Evolutionary conservation across 2,329 filamentous ascomycete species (phyloP), one percentile per base, ranked within the genome.

Genomic region (Fusarium annulatum): DNA sequence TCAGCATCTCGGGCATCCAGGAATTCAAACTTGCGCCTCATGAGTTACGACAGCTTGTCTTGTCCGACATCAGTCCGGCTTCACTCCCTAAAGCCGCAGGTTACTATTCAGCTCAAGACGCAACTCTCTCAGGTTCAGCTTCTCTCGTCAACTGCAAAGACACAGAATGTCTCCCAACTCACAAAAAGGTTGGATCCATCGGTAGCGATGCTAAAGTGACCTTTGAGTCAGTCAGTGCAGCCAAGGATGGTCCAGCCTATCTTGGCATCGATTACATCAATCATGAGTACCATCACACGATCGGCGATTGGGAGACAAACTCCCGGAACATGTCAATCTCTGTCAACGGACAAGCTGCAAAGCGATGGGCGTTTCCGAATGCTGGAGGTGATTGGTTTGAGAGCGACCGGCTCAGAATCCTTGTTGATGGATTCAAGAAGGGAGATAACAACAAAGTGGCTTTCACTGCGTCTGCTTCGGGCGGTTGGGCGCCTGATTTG

Each of bases 381-480:
- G 84, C 85, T 2, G 87, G 86, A 0, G 80, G 82, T 4, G 83
- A 88, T 62, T 89, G 87, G 87, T 85, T 81, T 61, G 86, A 88
- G 78, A 83, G 82, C 0, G 85, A 84, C 3, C 82, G 84, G 0
- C 64, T 88, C 71, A 80, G 81, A 1, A 77, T 88, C 14, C 80
- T 86, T 67, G 78, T 86, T 1, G 82, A 84, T 36, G 86, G 85
- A 0, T 88, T 87, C 74, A 81, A 79, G 18, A 80, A 79, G 15
- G 85, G 85, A 0, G 69, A 71, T 1, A 78, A 79, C 18, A 85
- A 85, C 49, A 76, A 74, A 33, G 78, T 86, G 8, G 76, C 80
- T 12, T 84, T 86, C 62, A 77, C 72, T 9, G 76, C 74, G 7
- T 72, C 77, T 2, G 69, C 75, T 6, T 76, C 75, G 2, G 74